Evolutionary conservation across 176 grass and related monocot genomes (phyloP).

Genomic region (Ananas comosus): DNA sequence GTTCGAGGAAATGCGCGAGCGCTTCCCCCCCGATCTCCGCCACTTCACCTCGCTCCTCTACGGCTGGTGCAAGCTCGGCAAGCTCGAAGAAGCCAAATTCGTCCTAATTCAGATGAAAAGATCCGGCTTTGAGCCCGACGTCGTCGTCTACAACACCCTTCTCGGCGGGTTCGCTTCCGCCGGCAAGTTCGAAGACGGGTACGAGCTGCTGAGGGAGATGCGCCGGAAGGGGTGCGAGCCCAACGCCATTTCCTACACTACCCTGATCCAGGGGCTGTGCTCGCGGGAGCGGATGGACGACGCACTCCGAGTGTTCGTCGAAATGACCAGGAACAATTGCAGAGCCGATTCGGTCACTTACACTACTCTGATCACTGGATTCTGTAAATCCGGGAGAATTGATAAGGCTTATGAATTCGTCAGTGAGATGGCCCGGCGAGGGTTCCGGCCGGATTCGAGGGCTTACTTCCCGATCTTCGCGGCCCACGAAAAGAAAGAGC

Average conservation of each 20-base stretch:
- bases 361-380: constrained; percentile 50
- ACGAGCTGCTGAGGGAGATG: constrained; percentile 67
- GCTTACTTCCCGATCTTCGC: constrained; percentile 62
- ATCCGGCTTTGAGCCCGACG: constrained; percentile 55
- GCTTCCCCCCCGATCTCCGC: constrained; percentile 43
- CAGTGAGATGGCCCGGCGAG: constrained; percentile 46
- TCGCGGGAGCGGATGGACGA: constrained; percentile 64
- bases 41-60: constrained; percentile 84
- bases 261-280: constrained; percentile 83
- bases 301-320: constrained; percentile 82
- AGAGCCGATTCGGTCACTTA: constrained; percentile 55
- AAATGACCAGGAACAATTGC: constrained; percentile 77
- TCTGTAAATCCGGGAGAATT: constrained; percentile 71
- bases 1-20: constrained; percentile 63
- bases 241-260: constrained; percentile 84
- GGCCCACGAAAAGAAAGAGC: constrained; percentile 66
- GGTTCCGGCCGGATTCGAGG: constrained; percentile 45
- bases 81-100: constrained; percentile 83
- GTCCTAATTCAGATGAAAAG: constrained; percentile 75
- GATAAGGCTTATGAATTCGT: constrained; percentile 67
- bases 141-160: constrained; percentile 88
- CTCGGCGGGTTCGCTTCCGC: constrained; percentile 64
- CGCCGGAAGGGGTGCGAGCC: constrained; percentile 49
- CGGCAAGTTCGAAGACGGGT: constrained; percentile 74
- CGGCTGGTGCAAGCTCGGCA: constrained; percentile 85